Evolutionary conservation across 257 asterid genomes (phyloP).

Genomic region (Penstemon barbatus): DNA sequence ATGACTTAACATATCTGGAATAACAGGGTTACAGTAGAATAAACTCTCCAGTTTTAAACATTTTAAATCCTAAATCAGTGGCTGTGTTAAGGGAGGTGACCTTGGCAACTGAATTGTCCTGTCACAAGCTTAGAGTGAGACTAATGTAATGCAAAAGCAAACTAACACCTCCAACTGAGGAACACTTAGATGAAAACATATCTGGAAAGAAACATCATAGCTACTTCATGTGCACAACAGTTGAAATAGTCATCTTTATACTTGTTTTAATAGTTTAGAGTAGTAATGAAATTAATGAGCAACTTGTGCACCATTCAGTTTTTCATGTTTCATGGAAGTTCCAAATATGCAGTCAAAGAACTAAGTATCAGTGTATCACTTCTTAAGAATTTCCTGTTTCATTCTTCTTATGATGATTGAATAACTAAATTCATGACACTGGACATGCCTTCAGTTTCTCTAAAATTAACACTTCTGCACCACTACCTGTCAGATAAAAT

Average conservation of each 20-base stretch:
- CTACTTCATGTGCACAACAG: neutral
- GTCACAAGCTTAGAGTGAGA: neutral
- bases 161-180: neutral
- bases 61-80: neutral
- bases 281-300: neutral
- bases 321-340: neutral
- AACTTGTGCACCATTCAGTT: neutral
- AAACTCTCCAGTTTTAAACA: no score
- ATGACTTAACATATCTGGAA: neutral
- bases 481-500: neutral
- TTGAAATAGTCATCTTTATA: neutral
- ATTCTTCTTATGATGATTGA: neutral
- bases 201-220: neutral
- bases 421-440: neutral
- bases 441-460: slow-evolving; percentile 2
- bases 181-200: neutral
- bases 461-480: neutral
- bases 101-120: neutral
- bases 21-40: neutral
- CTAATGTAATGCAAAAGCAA: neutral
- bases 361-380: neutral
- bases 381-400: neutral
- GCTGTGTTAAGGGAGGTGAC: neutral
- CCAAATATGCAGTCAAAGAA: neutral
- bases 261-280: neutral